Evolutionary conservation across 2,329 filamentous ascomycete species (phyloP), one percentile per base, ranked within the genome.

Genomic region (Sodiomyces alkalinus): DNA sequence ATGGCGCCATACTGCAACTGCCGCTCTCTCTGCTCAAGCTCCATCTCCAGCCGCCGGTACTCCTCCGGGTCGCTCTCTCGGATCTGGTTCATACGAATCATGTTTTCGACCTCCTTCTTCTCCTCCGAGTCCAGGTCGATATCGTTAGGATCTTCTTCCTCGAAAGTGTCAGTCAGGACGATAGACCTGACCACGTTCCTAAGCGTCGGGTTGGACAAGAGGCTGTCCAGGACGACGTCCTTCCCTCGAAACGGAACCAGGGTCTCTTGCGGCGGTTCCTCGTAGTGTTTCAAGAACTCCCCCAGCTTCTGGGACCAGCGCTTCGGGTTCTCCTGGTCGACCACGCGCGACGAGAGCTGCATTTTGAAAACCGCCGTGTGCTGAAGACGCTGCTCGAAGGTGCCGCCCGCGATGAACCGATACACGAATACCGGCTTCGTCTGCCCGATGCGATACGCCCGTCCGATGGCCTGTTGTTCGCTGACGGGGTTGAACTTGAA

Each of bases 361-460:
- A 64, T 74, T 50, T 94, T 94, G 64, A 85, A 92, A 2, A 92
- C 58, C 2, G 75, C 64, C 35, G 70, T 73, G 48, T 81, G 78
- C 40, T 85, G 72, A 26, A 92, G 55, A 7, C 65, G 63, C 22
- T 77, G 69, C 47, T 94, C 85, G 39, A 78, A 85, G 0, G 83
- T 90, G 2, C 83, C 85, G 3, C 74, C 80, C 8, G 73, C 60
- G 16, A 85, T 58, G 36, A 94, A 73, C 12, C 79, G 77, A 51
- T 94, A 94, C 2, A 94, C 83, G 44, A 69, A 86, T 1, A 92
- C 85, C 1, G 68, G 62, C 41, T 86, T 90, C 20, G 55, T 58
- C 49, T 94, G 86, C 0, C 85, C 83, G 19, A 94, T 68, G 1
- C 86, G 80, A 49, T 90, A 93, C 0, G 81, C 78, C 29, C 86